phyloP scores from a whole-genome alignment of 2,329 filamentous ascomycete genomes.

The Reticulascus tulasneorum region DNA sequence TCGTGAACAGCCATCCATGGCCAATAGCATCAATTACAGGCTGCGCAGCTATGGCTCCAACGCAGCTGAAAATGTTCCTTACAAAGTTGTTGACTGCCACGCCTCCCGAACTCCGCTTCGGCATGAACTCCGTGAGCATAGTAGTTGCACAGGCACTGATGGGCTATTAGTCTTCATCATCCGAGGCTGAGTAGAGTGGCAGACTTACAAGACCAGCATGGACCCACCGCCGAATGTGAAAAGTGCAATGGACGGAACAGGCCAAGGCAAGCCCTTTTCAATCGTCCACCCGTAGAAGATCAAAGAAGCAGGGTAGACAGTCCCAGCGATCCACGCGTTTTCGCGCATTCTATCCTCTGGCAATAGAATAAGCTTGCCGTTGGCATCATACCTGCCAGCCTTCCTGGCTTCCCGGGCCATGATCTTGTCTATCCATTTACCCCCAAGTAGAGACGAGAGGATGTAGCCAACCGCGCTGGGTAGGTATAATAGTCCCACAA shows the following conservation, averaged over 20 bases:
- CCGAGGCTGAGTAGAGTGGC: neutral
- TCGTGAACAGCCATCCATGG: slow-evolving; percentile 73
- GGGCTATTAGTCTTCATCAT: slow-evolving; percentile 9
- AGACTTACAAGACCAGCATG: slow-evolving; percentile 68
- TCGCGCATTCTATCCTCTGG: slow-evolving; percentile 82
- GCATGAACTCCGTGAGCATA: slow-evolving; percentile 84
- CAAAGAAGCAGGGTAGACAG: slow-evolving; percentile 65
- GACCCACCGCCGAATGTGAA: slow-evolving; percentile 73
- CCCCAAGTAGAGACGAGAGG: slow-evolving; percentile 63
- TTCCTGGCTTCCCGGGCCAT: slow-evolving; percentile 73
- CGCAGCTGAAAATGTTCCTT: slow-evolving; percentile 72
- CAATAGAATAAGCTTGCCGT: slow-evolving; percentile 62
- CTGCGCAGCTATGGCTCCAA: slow-evolving; percentile 65
- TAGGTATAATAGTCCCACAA: slow-evolving; percentile 74
- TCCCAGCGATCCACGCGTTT: slow-evolving; percentile 73
- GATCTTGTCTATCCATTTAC: slow-evolving; percentile 74
- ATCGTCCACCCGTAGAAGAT: slow-evolving; percentile 77
- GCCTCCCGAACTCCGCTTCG: slow-evolving; percentile 63
- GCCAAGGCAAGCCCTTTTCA: slow-evolving; percentile 61
- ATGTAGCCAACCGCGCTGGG: slow-evolving; percentile 72
- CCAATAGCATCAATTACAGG: slow-evolving; percentile 69
- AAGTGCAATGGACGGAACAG: slow-evolving; percentile 59
- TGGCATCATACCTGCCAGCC: slow-evolving; percentile 63
- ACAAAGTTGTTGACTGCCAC: slow-evolving; percentile 81
- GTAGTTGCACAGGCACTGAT: slow-evolving; percentile 61